These are phyloP conservation scores for Penicillium sp. DNA, from an alignment of 2,329 filamentous ascomycete species.

Conservation along the genomic window DNA sequence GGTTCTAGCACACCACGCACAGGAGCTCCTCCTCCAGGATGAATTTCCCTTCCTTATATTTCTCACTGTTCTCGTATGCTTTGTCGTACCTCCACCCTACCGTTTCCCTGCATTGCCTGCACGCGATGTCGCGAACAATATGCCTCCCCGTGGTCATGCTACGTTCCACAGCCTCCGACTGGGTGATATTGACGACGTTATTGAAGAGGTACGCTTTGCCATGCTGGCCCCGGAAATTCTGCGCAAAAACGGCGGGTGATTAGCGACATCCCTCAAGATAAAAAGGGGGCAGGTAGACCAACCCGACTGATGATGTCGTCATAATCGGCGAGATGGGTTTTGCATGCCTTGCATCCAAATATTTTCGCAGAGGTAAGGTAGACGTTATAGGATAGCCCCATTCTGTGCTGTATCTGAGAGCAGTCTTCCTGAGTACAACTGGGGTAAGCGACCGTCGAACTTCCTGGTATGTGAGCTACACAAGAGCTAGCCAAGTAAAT, in stretches of 20 bases:
- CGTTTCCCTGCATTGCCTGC: conserved; percentile 86
- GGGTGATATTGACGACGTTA: conserved; percentile 86
- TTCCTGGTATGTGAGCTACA: conserved; percentile 31
- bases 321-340: conserved; percentile 91
- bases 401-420: conserved; percentile 46
- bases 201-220: conserved; percentile 98
- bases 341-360: conserved; percentile 93
- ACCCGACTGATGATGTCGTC: conserved; percentile 96
- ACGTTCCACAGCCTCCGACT: conserved; percentile 82
- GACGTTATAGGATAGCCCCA: conserved; percentile 91
- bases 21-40: conserved; percentile 92
- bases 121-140: conserved; percentile 90
- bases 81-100: conserved; percentile 99
- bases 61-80: conserved; percentile 87
- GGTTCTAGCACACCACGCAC: conserved; percentile 69
- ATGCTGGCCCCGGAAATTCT: conserved; percentile 99
- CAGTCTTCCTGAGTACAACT: conserved; percentile 23
- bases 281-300: conserved; percentile 43
- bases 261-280: conserved; percentile 1
- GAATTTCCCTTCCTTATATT: conserved; percentile 99
- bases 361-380: conserved; percentile 87
- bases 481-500: conserved; percentile 14
- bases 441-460: conserved; percentile 8
- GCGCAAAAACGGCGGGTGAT: conserved; percentile 18
- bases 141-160: conserved; percentile 98